Percentiles rank a stretch among this genome's conserved stretches.
Evolutionary conservation across 1,284 basidiomycete genomes (phyloP).

Genomic region (Fomitopsis schrenkii): DNA sequence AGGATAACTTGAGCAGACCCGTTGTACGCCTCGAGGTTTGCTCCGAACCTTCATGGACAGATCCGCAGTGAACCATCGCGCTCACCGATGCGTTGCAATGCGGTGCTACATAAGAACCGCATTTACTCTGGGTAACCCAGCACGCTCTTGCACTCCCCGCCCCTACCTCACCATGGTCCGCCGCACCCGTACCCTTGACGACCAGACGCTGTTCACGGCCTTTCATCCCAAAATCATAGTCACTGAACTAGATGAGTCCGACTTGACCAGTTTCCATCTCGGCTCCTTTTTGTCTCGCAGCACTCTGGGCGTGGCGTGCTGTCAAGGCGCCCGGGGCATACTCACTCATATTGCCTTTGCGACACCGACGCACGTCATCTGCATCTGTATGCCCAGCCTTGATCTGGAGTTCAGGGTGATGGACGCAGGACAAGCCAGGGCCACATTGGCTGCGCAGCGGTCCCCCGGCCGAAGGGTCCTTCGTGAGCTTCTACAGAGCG

Average conservation of each 20-base stretch:
- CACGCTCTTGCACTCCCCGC: background rate
- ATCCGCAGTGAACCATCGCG: too few relatives aligned
- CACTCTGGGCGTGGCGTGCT: conserved; percentile 36
- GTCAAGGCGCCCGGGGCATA: conserved; percentile 30
- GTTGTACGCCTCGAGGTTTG: too few relatives aligned
- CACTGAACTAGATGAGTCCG: background rate
- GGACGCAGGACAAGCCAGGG: background rate
- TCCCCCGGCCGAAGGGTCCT: conserved; percentile 6
- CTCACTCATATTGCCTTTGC: conserved; percentile 36
- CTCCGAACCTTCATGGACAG: too few relatives aligned
- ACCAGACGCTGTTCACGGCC: conserved; percentile 6
- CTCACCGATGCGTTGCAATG: too few relatives aligned
- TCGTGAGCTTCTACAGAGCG: conserved; percentile 13
- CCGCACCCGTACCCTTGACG: background rate
- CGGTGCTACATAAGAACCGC: too few relatives aligned
- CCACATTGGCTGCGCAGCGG: background rate
- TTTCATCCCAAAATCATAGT: background rate
- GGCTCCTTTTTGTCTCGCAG: conserved; percentile 23
- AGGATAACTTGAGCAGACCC: too few relatives aligned
- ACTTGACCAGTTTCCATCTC: conserved; percentile 21
- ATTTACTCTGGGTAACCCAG: too few relatives aligned
- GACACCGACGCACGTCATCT: conserved; percentile 26
- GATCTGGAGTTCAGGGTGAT: conserved; percentile 1
- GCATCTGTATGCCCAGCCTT: conserved; percentile 20
- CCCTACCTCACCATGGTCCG: background rate